phyloP scores from a whole-genome alignment of 768 basidiomycete genomes.

The Phylloporus sp. region DNA sequence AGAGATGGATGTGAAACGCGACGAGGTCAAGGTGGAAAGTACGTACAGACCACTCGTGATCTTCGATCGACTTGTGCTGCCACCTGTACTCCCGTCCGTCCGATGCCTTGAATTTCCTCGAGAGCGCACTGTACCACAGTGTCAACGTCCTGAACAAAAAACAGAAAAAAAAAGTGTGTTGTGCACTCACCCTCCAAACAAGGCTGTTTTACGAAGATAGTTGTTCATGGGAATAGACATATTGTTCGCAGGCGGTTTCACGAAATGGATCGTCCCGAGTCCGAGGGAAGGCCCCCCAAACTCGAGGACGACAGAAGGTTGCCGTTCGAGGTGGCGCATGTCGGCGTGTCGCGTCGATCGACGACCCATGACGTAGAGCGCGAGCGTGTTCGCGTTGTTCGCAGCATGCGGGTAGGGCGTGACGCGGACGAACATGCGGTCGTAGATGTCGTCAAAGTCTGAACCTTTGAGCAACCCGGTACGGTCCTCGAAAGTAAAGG shows the following conservation, averaged over 20 bases:
- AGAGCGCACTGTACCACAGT: constrained; percentile 50
- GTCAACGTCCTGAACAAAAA: neutral
- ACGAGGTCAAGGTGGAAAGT: neutral
- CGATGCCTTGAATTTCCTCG: constrained; percentile 61
- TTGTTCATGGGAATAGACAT: constrained; percentile 54
- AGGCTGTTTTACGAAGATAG: constrained; percentile 57
- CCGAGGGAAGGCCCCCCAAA: constrained; percentile 49
- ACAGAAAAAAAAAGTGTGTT: constrained; percentile 14
- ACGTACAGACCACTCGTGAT: constrained; percentile 76
- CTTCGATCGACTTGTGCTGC: constrained; percentile 48
- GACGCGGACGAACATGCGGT: constrained; percentile 66
- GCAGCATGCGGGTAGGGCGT: constrained; percentile 40
- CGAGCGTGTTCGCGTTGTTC: constrained; percentile 36
- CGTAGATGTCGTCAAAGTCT: constrained; percentile 77
- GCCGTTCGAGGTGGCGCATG: constrained; percentile 45
- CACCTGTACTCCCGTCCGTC: constrained; percentile 71
- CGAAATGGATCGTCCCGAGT: constrained; percentile 57
- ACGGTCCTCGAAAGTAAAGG: constrained; percentile 64
- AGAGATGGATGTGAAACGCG: neutral
- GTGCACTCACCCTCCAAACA: constrained; percentile 57
- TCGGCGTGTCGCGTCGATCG: constrained; percentile 59
- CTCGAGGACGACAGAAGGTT: constrained; percentile 55
- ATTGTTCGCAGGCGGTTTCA: constrained; percentile 34
- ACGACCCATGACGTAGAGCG: constrained; percentile 62
- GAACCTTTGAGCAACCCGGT: constrained; percentile 49